Evolutionary conservation across 768 basidiomycete genomes (phyloP), one percentile per base, ranked within the genome.

Genomic region (Antrodiella citrinella): DNA sequence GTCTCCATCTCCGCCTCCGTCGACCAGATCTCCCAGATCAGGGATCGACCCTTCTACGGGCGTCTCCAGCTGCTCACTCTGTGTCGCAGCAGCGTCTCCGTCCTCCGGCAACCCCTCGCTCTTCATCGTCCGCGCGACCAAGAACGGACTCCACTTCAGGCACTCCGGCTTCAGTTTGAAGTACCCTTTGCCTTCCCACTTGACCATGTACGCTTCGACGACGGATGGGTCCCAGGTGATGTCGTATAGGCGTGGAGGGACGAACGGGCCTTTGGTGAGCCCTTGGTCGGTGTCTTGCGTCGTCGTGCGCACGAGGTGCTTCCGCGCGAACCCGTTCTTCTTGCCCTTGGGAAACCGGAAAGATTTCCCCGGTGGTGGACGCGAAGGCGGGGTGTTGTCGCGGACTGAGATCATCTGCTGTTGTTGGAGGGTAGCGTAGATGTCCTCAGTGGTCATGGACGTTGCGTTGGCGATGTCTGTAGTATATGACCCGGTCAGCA

Each of bases 121-220:
- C 56, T 66, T 63, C 49, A 63, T 65, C 40, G 64, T 67, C 47
- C 78, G 71, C 4, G 82, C 72, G 41, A 91, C 66, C 35, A 96
- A 69, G 67, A 95, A 98, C 22, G 95, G 95, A 54, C 84, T 94
- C 89, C 95, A 99, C 61, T 91, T 92, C 53, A 98, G 74, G 64
- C 82, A 82, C 60, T 95, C 91, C 1, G 92, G 84, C 56, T 77
- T 80, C 51, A 91, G 70, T 56, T 67, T 77, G 52, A 92, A 60
- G 58, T 91, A 87, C 3, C 86, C 87, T 67, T 93, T 96, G 40
- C 67, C 64, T 54, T 86, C 82, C 81, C 89, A 88, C 48, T 73
- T 74, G 39, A 67, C 68, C 49, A 96, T 53, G 63, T 85, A 87
- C 50, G 71, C 72, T 18, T 74, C 69, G 45, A 95, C 85, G 56